Base-by-base conservation (phyloP, 805 yeast genomes). In the Pichia californica region DNA sequence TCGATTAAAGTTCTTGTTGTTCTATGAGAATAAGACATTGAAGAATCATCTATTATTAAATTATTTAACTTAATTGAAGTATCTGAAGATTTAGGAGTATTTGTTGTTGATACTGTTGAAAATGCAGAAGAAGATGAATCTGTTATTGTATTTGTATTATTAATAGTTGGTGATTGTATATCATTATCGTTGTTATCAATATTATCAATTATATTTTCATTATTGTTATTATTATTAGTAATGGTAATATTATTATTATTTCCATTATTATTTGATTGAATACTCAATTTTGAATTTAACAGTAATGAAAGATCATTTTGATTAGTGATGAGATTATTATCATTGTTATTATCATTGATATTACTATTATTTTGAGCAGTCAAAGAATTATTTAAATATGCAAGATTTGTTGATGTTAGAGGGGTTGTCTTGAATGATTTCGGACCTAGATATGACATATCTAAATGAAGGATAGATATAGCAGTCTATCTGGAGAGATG, bases 381-480 rank as follows among this genome's bases (percentile, higher is more conserved):
- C 14, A 36, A 11, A 41, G 52, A 54, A 41, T 59, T n/a, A n/a
- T n/a, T 59, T 41, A 63, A 48, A 36, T 52, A 58, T 25, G 61
- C 59, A 33, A 63, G 49, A 46, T 63, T 63, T 35, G 52, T 55
- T 8, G 56, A 46, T 7, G 67, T 63, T 14, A 63, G 41, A 19
- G 66, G 67, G 28, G 66, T 55, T 14, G 67, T 63, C n/a, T 52
- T 57, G 46, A 61, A 63, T 7, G 66, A 51, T 47, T 52, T 60
- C 30, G 67, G 66, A 26, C 67, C 67, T 34, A 63, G 46, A 46
- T 61, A 63, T 43, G 67, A 59, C 67, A 63, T 63, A 29, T n/a
- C n/a, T n/a, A n/a, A n/a, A n/a, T n/a, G n/a, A n/a, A n/a, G n/a
- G n/a, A n/a, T n/a, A n/a, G n/a, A n/a, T n/a, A n/a, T n/a, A n/a